Base-by-base conservation (phyloP, 257 asterid species). In the Buddleja alternifolia region DNA sequence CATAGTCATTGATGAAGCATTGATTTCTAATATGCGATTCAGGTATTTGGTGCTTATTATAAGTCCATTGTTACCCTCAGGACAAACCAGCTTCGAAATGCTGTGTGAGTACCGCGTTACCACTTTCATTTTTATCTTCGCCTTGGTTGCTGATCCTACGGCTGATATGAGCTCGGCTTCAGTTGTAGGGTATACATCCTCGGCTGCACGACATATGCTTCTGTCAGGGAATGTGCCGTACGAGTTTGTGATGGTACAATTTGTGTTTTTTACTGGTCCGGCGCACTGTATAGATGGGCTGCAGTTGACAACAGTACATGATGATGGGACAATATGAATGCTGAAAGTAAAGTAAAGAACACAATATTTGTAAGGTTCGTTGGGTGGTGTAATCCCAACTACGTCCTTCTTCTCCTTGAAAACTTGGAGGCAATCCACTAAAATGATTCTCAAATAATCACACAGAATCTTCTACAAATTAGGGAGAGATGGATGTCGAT, bases 61-160 rank as follows among this genome's bases (percentile, higher is more conserved):
- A 14, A 83, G 8, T 1, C 91, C 91, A 2, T 72, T 65, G 0
- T 60, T 74, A 3, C 81, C 93, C 11, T 63, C 96, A 0, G 82
- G 88, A 64, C 91, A 89, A 1, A 77, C 91, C 36, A 86, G 83
- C 68, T 89, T 86, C 1, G 93, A 85, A 0, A 86, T 84, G 72
- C 87, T 89, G 68, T 89, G 96, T 6, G 96, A 89, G 60, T 54
- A 77, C 3, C 83, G 83, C 0, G 89, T 88, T 0, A 69, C 83
- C 1, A 83, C 91, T 46, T 80, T 89, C 39, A 89, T 78, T 42
- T 83, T 82, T 37, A 12, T 57, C 7, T 50, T 60, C 6, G 69
- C 39, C 65, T 10, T 40, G 9, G 85, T 63, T 1, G 89, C 89
- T 1, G 65, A 56, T 1, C 86, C 90, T 4, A 88, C 84, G 0